Evolutionary conservation across 352 stramenopile genomes (phyloP), one percentile per base, ranked within the genome.

Genomic region (Phytopythium oedochilum): DNA sequence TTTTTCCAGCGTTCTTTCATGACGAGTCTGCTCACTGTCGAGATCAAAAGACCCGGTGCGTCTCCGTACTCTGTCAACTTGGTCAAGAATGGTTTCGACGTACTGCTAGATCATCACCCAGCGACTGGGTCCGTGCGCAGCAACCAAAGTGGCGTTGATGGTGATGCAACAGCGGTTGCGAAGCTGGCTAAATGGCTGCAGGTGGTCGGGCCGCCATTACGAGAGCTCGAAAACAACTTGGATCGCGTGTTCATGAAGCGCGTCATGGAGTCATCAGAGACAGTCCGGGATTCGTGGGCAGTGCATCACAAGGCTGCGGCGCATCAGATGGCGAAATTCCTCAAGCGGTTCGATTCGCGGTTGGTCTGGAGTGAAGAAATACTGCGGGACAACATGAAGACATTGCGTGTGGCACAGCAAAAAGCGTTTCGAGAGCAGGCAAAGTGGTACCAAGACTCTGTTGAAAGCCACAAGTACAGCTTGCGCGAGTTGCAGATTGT

Each of bases 41-140:
- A 88, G 35, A 85, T 91, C 48, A 71, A 76, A 12, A 73, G 72
- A 55, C 49, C 63, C 36, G 77, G 73, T 0, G 64, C 63, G 2
- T 59, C 76, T 5, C 66, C 72, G 9, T 91, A 91, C 60, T 79
- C 78, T 5, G 68, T 91, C 31, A 89, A 91, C 44, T 48, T 91
- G 59, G 85, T 89, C 70, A 91, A 91, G 55, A 88, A 83, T 34
- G 81, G 81, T 0, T 91, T 91, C 54, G 78, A 91, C 12, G 63
- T 72, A 8, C 53, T 91, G 9, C 60, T 88, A 11, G 66, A 85
- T 20, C 78, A 61, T 17, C 36, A 60, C 8, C 38, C 55, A 42
- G 29, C 53, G 46, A 59, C 53, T 23, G 17, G 22, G n/a, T 10
- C n/a, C 4, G 57, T 17, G 14, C 12, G 43, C 43, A 25, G 9